Evolutionary conservation across 352 stramenopile genomes (phyloP).

Genomic region (Saprolegnia parasitica): DNA sequence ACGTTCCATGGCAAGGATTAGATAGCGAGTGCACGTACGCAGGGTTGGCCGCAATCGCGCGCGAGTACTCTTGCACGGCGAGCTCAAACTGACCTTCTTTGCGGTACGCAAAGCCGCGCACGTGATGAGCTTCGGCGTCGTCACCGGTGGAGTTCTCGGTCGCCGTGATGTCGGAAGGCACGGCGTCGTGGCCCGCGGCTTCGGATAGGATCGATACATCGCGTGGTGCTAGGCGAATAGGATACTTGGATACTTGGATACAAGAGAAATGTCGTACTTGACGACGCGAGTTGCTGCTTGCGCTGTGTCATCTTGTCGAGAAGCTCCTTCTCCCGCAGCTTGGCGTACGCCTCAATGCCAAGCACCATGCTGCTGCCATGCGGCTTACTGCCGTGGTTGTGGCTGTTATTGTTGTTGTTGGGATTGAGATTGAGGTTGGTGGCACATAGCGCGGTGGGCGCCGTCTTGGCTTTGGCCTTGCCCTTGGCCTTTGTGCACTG

Average conservation of each 20-base stretch:
- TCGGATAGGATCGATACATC: too few relatives aligned
- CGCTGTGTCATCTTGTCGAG: slow-evolving; percentile 24
- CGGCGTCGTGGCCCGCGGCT: too few relatives aligned
- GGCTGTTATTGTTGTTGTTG: background rate
- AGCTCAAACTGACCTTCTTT: slow-evolving; percentile 79
- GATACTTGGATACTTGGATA: too few relatives aligned
- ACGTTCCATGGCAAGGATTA: background rate
- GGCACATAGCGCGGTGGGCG: slow-evolving; percentile 13
- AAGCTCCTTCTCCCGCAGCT: slow-evolving; percentile 26
- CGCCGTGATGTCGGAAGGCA: too few relatives aligned
- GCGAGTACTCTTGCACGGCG: slow-evolving; percentile 72
- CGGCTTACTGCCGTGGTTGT: background rate
- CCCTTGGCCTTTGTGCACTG: slow-evolving; percentile 33
- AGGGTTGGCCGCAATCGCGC: slow-evolving; percentile 64
- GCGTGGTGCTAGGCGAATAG: too few relatives aligned
- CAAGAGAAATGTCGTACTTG: too few relatives aligned
- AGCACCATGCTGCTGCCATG: slow-evolving; percentile 18
- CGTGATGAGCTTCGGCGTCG: slow-evolving; percentile 52
- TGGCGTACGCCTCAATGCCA: slow-evolving; percentile 26
- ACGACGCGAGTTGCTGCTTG: background rate
- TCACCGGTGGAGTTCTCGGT: slow-evolving; percentile 9
- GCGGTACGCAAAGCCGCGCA: slow-evolving; percentile 59
- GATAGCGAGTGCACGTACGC: background rate
- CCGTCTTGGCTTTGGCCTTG: slow-evolving; percentile 38
- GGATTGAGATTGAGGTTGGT: background rate